Percentiles rank a stretch among this genome's conserved stretches.
These are phyloP conservation scores for Royoungia palumana DNA, from an alignment of 768 basidiomycete genomes.

Conservation along the genomic window DNA sequence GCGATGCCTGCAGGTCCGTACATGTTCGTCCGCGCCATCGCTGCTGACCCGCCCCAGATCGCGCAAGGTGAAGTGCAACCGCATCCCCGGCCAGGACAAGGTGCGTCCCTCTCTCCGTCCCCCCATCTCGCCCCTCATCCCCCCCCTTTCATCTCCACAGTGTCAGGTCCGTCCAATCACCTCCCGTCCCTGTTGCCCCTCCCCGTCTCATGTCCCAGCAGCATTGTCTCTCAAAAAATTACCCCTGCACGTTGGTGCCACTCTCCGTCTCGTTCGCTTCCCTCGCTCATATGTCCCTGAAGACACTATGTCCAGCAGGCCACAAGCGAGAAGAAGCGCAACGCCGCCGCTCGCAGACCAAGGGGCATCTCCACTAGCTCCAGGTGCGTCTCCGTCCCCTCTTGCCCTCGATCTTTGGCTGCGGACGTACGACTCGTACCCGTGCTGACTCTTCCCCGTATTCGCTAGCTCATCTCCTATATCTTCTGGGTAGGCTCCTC, in stretches of 20 bases:
- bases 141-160: constrained; percentile 36
- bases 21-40: background rate
- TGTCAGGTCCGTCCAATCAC: constrained; percentile 55
- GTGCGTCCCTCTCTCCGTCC: constrained; percentile 36
- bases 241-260: constrained; percentile 81
- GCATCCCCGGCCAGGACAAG: constrained; percentile 79
- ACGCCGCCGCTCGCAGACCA: constrained; percentile 56
- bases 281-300: constrained; percentile 18
- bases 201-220: constrained; percentile 28
- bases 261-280: constrained; percentile 14
- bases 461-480: constrained; percentile 25
- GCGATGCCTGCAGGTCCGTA: constrained; percentile 82
- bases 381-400: constrained; percentile 36
- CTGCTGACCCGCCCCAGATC: constrained; percentile 44
- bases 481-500: constrained; percentile 41
- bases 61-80: constrained; percentile 87
- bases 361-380: constrained; percentile 54
- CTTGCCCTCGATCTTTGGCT: constrained; percentile 12
- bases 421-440: constrained; percentile 24
- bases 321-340: constrained; percentile 80
- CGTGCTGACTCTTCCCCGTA: constrained; percentile 21
- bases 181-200: constrained; percentile 1
- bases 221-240: constrained; percentile 86
- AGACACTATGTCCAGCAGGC: constrained; percentile 83
- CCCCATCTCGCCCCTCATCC: constrained; percentile 6